phyloP scores from a whole-genome alignment of 192 early-diverging fungal genomes.

The Podila epigama region DNA sequence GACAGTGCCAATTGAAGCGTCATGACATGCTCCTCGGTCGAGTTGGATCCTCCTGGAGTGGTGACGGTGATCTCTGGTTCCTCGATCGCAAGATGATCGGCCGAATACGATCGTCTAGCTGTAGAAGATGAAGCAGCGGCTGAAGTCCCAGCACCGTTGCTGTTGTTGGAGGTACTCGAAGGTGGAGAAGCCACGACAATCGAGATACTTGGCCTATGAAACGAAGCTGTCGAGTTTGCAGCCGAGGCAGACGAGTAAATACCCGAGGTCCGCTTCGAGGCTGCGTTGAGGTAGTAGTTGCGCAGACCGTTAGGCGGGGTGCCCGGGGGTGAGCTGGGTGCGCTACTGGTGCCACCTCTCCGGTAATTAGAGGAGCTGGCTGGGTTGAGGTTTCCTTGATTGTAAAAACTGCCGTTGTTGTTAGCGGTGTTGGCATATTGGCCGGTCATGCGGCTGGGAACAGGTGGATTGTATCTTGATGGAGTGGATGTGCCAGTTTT shows the following conservation, averaged over 20 bases:
- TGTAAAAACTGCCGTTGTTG: conserved; percentile 29
- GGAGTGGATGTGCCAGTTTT: not conserved
- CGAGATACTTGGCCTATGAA: conserved; percentile 16
- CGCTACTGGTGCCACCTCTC: conserved; percentile 22
- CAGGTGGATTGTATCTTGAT: conserved; percentile 39
- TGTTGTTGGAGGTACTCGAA: not conserved
- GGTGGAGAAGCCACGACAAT: conserved; percentile 11
- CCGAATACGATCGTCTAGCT: conserved; percentile 32
- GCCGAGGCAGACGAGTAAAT: conserved; percentile 11
- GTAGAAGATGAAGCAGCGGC: conserved; percentile 4
- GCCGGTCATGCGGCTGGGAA: conserved; percentile 43
- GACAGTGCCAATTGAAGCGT: conserved; percentile 18
- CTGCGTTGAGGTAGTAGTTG: conserved; percentile 36
- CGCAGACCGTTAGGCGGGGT: conserved; percentile 46
- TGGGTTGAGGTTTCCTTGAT: conserved; percentile 8
- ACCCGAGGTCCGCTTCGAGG: conserved; percentile 17
- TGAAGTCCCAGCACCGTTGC: not conserved
- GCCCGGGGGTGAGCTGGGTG: conserved; percentile 35
- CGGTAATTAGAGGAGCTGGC: not conserved
- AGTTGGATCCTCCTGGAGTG: conserved; percentile 30
- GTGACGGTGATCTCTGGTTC: conserved; percentile 45
- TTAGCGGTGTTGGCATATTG: conserved; percentile 32
- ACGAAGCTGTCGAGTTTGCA: not conserved
- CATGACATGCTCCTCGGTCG: conserved; percentile 41
- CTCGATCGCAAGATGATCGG: conserved; percentile 18